phyloP scores from a whole-genome alignment of 139 green algal species.

The Chlorella sp. region DNA sequence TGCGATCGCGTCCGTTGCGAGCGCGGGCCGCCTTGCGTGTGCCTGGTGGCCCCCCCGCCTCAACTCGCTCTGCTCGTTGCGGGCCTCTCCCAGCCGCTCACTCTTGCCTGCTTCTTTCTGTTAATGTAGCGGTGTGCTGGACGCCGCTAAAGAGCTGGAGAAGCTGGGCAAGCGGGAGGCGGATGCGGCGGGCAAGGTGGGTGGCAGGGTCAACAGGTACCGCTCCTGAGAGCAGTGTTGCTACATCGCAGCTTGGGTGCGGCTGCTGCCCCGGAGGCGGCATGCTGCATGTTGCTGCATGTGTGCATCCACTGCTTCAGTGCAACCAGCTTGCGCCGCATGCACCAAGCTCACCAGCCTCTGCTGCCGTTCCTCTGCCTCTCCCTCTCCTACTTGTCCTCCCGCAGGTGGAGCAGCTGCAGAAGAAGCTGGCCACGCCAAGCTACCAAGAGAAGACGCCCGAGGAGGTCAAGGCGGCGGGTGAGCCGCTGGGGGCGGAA shows the following conservation, averaged over 20 bases:
- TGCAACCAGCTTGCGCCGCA: too few species aligned
- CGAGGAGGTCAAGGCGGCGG: slow-evolving; percentile 54
- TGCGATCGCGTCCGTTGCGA: neutral
- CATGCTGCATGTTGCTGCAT: too few species aligned
- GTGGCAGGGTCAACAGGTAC: too few species aligned
- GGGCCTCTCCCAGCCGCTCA: neutral
- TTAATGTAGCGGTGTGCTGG: slow-evolving; percentile 81
- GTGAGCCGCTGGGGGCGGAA: neutral
- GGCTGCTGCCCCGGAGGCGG: too few species aligned
- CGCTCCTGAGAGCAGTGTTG: too few species aligned
- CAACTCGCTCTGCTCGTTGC: neutral
- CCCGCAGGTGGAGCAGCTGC: slow-evolving; percentile 49
- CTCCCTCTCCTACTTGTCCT: too few species aligned
- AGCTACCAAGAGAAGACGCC: slow-evolving; percentile 83
- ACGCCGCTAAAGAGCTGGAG: slow-evolving; percentile 86
- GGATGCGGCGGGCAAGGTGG: slow-evolving; percentile 39
- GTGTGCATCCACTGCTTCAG: too few species aligned
- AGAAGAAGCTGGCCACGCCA: slow-evolving; percentile 60
- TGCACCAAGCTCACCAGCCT: too few species aligned
- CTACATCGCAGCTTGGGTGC: too few species aligned
- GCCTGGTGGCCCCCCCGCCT: neutral
- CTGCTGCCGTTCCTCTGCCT: too few species aligned
- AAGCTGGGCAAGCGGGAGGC: slow-evolving; percentile 90
- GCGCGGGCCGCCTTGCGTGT: neutral
- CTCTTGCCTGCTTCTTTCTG: neutral